Evolutionary conservation across 2,329 filamentous ascomycete genomes (phyloP), one percentile per base, ranked within the genome.

Genomic region (Eutypa lata): DNA sequence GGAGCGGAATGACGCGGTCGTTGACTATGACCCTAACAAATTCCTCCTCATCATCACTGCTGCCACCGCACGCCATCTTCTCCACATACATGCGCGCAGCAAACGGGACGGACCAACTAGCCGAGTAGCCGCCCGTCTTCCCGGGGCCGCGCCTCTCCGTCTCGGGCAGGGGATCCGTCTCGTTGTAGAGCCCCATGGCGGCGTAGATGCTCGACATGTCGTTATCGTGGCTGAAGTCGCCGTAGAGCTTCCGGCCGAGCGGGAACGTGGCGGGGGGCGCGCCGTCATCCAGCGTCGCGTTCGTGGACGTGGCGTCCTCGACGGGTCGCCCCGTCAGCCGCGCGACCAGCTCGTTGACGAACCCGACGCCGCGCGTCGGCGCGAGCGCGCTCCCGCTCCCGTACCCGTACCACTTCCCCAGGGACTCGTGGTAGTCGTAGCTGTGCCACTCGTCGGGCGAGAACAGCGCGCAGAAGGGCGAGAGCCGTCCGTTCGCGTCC

Each of bases 161-260:
- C 22, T 77, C 78, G 2, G 80, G 76, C 22, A 88, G 72, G 11
- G 78, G 74, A 14, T 67, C 63, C 0, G 84, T 90, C 43, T 71
- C 72, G 60, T 91, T 89, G 72, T 91, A 96, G 24, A 96, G 73
- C 0, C 91, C 89, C 57, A 97, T 66, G 0, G 91, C 90, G 5
- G 84, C 84, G 65, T 89, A 89, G 7, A 95, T 83, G 7, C 81
- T 80, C 28, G 82, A 83, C 84, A 97, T 91, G 65, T 88, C 86
- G 68, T 95, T 96, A 71, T 97, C 92, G 70, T 97, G 92, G 57
- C 86, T 90, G 66, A 97, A 96, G 70, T 97, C 92, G 0, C 90
- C 91, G 65, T 95, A 97, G 1, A 96, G 72, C 11, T 73, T 73
- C 43, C 75, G 71, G 56, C 80, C 78, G 0, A 96, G 73, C 0